Evolutionary conservation across 148 eudicot species (phyloP).

Genomic region (Chenopodium berlandieri): DNA sequence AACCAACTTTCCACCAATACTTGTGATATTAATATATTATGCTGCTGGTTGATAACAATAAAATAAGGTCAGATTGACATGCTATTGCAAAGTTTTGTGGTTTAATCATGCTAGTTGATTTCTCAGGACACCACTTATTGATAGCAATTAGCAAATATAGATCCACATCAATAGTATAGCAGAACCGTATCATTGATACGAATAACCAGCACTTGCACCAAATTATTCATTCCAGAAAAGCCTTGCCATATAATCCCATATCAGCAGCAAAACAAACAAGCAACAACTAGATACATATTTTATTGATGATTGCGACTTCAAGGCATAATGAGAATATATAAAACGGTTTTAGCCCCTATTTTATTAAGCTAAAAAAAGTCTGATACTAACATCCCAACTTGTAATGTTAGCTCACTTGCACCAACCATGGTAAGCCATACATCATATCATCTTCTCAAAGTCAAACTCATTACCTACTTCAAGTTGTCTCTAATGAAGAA

Average conservation of each 20-base stretch:
- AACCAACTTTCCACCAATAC: background rate
- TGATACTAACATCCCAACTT: constrained; percentile 15
- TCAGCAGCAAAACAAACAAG: constrained; percentile 5
- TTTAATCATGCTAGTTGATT: background rate
- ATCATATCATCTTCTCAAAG: constrained; percentile 7
- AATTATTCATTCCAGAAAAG: background rate
- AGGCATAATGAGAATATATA: background rate
- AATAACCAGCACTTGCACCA: background rate
- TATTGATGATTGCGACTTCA: background rate
- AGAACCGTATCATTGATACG: background rate
- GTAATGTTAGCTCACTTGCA: background rate
- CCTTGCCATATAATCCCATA: background rate
- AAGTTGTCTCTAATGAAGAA: background rate
- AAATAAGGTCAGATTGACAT: background rate
- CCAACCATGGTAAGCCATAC: constrained; percentile 4
- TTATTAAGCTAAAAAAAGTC: background rate
- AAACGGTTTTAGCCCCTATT: background rate
- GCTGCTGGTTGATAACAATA: background rate
- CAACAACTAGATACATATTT: constrained; percentile 5
- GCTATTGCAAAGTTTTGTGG: background rate
- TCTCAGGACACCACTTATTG: background rate
- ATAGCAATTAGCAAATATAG: background rate
- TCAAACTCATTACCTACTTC: constrained; percentile 15
- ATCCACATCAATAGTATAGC: background rate
- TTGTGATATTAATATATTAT: background rate